Evolutionary conservation across 2,329 filamentous ascomycete species (phyloP).

Genomic region (Eurotiales sp.): DNA sequence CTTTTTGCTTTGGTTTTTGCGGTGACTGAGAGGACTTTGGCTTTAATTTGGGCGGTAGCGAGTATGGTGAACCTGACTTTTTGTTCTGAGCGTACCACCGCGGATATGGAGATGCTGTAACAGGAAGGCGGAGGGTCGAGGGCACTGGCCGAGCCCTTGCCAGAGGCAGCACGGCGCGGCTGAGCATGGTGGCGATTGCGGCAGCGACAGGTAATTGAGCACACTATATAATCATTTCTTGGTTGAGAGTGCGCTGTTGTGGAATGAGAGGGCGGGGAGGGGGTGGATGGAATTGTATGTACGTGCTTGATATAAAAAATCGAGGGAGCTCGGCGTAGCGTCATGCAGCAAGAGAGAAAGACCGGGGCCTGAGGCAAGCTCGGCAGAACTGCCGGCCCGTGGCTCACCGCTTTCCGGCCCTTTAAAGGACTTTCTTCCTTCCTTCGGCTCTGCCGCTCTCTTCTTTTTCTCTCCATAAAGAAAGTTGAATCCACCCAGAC

Average conservation of each 20-base stretch:
- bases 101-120: constrained; percentile 28
- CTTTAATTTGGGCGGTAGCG: constrained; percentile 28
- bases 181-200: constrained; percentile 41
- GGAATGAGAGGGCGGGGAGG: too few relatives aligned
- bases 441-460: constrained; percentile 24
- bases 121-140: constrained; percentile 32
- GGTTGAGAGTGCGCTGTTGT: too few relatives aligned
- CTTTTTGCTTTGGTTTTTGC: constrained; percentile 2
- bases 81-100: constrained; percentile 39
- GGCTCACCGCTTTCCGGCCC: constrained; percentile 22
- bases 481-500: constrained; percentile 56
- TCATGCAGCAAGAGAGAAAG: constrained; percentile 4
- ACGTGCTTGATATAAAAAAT: constrained; percentile 14
- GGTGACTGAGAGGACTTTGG: constrained; percentile 14
- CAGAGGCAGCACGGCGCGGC: constrained; percentile 43
- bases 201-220: constrained; percentile 14
- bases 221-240: constrained; percentile 10
- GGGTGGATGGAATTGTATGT: too few relatives aligned
- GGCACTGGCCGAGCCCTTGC: constrained; percentile 39
- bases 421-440: constrained; percentile 14
- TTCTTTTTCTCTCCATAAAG: constrained; percentile 41
- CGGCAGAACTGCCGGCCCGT: constrained; percentile 20
- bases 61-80: constrained; percentile 32
- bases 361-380: constrained; percentile 14
- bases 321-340: constrained; percentile 1